These are phyloP conservation scores for Silene vulgaris DNA, from an alignment of 179 eudicot species.

Conservation along the genomic window DNA sequence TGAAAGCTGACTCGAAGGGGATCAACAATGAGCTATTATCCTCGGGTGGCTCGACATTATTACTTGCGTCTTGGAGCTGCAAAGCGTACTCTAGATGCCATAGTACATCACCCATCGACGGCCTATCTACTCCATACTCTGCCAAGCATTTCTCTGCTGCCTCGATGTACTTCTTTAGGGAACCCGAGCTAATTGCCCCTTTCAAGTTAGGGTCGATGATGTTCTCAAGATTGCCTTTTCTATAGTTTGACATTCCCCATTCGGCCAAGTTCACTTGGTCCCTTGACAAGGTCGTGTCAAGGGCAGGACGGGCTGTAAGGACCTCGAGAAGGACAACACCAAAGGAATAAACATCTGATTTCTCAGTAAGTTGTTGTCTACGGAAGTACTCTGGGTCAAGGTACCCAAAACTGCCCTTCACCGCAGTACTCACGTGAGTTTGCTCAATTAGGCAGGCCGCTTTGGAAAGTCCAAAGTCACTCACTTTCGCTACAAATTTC, in stretches of 20 bases:
- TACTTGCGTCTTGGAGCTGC: constrained; percentile 63
- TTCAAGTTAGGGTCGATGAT: constrained; percentile 58
- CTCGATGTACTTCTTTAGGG: constrained; percentile 61
- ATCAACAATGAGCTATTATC: constrained; percentile 40
- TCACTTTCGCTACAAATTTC: constrained; percentile 68
- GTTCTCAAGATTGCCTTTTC: constrained; percentile 54
- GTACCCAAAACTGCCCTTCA: constrained; percentile 87
- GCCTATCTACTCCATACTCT: constrained; percentile 83
- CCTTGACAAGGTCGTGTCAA: constrained; percentile 71
- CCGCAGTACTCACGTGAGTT: constrained; percentile 89
- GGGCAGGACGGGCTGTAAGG: constrained; percentile 72
- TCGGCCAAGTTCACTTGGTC: constrained; percentile 84
- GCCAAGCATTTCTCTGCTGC: constrained; percentile 95
- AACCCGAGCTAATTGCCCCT: constrained; percentile 44
- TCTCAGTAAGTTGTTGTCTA: constrained; percentile 80
- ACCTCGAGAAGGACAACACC: constrained; percentile 87
- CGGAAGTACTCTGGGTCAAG: constrained; percentile 87
- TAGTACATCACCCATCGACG: constrained; percentile 86
- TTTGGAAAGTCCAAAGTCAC: constrained; percentile 85
- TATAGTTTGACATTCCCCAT: constrained; percentile 71
- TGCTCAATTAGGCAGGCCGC: constrained; percentile 69
- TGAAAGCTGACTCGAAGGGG: constrained; percentile 34
- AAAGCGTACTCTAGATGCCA: constrained; percentile 88
- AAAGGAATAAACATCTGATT: constrained; percentile 84
- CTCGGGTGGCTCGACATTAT: constrained; percentile 29